These are phyloP conservation scores for Sesbania bispinosa DNA, from an alignment of 306 rosid species.

Conservation along the genomic window DNA sequence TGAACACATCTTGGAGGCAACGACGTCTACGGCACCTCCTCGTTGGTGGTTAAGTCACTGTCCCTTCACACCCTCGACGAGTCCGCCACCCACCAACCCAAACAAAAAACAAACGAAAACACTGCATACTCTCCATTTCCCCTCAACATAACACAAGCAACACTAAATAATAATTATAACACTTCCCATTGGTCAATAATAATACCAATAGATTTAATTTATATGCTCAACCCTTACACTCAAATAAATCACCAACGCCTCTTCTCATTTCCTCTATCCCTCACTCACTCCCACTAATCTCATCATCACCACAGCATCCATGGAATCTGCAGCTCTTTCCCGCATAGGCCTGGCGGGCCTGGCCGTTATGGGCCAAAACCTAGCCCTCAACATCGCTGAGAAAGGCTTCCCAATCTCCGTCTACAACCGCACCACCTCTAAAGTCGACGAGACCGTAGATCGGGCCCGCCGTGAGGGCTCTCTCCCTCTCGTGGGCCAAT, in stretches of 20 bases:
- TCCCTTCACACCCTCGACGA: constrained; percentile 79
- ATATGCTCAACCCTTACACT: background rate
- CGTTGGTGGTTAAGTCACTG: constrained; percentile 39
- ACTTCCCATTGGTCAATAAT: too few species aligned
- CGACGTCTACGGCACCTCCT: constrained; percentile 36
- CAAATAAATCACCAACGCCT: background rate
- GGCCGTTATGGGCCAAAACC: constrained; percentile 98
- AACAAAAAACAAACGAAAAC: too few species aligned
- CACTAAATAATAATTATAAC: too few species aligned
- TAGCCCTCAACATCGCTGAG: constrained; percentile 92
- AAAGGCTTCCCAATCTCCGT: constrained; percentile 97
- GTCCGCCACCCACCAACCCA: constrained; percentile 53
- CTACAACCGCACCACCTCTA: constrained; percentile 84
- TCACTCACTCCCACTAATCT: too few species aligned
- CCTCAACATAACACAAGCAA: too few species aligned
- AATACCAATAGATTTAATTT: too few species aligned
- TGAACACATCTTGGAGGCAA: constrained; percentile 20
- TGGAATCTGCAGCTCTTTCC: constrained; percentile 74
- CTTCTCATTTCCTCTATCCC: too few species aligned
- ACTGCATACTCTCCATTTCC: too few species aligned
- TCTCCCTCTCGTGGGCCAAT: constrained; percentile 68
- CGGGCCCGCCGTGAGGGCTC: constrained; percentile 71
- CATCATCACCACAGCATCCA: too few species aligned
- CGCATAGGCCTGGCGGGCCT: constrained; percentile 92
- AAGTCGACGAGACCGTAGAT: constrained; percentile 81